Evolutionary conservation across 2,329 filamentous ascomycete genomes (phyloP).

Genomic region (Aspergillus sp.): DNA sequence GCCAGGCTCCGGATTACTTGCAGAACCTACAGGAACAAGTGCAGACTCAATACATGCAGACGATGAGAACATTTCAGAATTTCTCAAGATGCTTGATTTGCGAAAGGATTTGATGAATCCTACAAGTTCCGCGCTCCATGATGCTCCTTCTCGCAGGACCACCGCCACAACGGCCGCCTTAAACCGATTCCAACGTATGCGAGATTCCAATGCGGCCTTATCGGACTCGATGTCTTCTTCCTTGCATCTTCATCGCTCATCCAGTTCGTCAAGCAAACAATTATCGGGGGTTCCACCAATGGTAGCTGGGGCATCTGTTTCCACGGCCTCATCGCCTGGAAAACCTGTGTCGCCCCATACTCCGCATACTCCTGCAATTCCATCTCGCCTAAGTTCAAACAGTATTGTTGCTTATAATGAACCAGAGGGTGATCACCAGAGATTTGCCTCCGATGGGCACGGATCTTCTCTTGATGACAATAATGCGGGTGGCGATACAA

Average conservation of each 20-base stretch:
- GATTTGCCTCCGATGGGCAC: slow-evolving; percentile 22
- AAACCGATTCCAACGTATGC: slow-evolving; percentile 79
- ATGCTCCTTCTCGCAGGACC: slow-evolving; percentile 66
- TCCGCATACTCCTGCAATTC: slow-evolving; percentile 86
- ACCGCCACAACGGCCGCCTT: slow-evolving; percentile 73
- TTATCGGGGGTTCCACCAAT: slow-evolving; percentile 58
- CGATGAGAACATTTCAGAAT: slow-evolving; percentile 89
- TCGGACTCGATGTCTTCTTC: slow-evolving; percentile 94
- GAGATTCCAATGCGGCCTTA: slow-evolving; percentile 78
- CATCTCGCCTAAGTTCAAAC: slow-evolving; percentile 86
- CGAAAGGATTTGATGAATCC: slow-evolving; percentile 75
- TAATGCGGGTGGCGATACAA: slow-evolving; percentile 25
- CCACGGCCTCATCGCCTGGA: slow-evolving; percentile 79
- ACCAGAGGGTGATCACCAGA: slow-evolving; percentile 26
- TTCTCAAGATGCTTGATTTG: slow-evolving; percentile 79
- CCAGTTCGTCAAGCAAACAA: slow-evolving; percentile 69
- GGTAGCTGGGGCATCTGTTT: slow-evolving; percentile 62
- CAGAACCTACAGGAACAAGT: slow-evolving; percentile 59
- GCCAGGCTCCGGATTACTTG: slow-evolving; percentile 72
- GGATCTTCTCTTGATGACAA: slow-evolving; percentile 31
- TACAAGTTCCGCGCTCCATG: slow-evolving; percentile 51
- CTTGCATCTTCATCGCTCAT: slow-evolving; percentile 73
- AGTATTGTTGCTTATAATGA: slow-evolving; percentile 67
- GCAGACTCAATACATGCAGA: slow-evolving; percentile 66
- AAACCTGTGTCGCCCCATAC: slow-evolving; percentile 87